Percentiles rank a stretch among this genome's conserved stretches.
Evolutionary conservation across 352 stramenopile genomes (phyloP).

Genomic region (Phytophthora tubulina): DNA sequence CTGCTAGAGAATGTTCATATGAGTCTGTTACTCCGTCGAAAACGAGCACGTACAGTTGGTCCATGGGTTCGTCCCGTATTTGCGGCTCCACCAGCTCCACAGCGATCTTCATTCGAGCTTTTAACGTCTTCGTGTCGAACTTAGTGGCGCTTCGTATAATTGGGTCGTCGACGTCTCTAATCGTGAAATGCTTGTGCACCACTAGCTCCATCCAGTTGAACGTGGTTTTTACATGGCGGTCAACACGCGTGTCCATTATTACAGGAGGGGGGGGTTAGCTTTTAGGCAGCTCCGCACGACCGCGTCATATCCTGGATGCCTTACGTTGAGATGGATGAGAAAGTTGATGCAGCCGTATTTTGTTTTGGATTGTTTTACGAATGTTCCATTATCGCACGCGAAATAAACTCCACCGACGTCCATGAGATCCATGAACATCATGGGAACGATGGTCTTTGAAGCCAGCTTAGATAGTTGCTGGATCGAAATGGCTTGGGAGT

Average conservation of each 20-base stretch:
- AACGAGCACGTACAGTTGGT: not conserved
- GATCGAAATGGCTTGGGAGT: no score
- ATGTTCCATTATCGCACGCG: no score
- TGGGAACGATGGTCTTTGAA: no score
- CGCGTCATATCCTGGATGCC: not conserved
- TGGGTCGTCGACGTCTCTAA: not conserved
- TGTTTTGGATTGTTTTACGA: no score
- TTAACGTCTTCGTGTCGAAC: not conserved
- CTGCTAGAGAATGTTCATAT: not conserved
- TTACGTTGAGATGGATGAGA: no score
- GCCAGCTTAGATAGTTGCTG: no score
- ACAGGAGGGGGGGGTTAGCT: not conserved
- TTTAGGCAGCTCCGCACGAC: not conserved
- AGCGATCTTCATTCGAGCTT: not conserved
- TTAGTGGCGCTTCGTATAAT: not conserved
- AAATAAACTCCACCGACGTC: no score
- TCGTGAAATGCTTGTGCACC: not conserved
- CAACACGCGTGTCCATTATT: not conserved
- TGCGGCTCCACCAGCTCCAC: not conserved
- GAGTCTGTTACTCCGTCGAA: not conserved
- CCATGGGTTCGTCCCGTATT: not conserved
- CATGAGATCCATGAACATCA: no score
- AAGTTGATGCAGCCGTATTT: no score
- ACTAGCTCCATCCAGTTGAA: not conserved
- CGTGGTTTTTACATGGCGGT: not conserved